phyloP scores from a whole-genome alignment of 768 basidiomycete species.

The Ramaria rubella region DNA sequence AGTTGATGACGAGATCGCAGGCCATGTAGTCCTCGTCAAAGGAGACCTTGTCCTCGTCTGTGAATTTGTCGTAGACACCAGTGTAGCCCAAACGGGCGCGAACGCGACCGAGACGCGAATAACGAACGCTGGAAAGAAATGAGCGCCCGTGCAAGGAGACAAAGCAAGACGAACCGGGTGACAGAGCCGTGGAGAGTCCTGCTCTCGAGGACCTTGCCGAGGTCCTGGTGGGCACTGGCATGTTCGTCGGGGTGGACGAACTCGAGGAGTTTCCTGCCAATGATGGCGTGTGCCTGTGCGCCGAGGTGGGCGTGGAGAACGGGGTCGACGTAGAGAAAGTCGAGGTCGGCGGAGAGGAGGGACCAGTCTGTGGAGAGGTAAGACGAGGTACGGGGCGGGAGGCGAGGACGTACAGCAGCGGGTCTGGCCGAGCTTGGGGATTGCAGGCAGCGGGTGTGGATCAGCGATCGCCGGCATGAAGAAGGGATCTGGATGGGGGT shows the following conservation, averaged over 20 bases:
- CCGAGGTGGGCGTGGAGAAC: constrained; percentile 67
- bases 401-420: constrained; percentile 60
- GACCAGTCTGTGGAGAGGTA: constrained; percentile 59
- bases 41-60: constrained; percentile 60
- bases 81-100: constrained; percentile 63
- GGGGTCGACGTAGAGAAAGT: constrained; percentile 81
- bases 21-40: constrained; percentile 75
- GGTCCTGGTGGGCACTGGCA: constrained; percentile 63
- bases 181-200: constrained; percentile 79
- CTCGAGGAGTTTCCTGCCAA: constrained; percentile 62
- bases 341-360: constrained; percentile 65
- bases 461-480: constrained; percentile 8
- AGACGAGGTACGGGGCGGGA: constrained; percentile 17
- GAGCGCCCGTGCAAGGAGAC: not conserved
- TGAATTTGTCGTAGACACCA: constrained; percentile 48
- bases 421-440: constrained; percentile 62
- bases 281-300: constrained; percentile 58
- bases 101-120: constrained; percentile 67
- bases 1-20: constrained; percentile 85
- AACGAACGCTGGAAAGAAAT: constrained; percentile 55
- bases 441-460: constrained; percentile 5
- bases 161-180: constrained; percentile 47
- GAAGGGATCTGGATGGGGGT: constrained; percentile 8
- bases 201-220: constrained; percentile 65
- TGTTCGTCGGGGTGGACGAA: constrained; percentile 87